Evolutionary conservation across 148 eudicot genomes (phyloP).

Genomic region (Dysphania ambrosioides): DNA sequence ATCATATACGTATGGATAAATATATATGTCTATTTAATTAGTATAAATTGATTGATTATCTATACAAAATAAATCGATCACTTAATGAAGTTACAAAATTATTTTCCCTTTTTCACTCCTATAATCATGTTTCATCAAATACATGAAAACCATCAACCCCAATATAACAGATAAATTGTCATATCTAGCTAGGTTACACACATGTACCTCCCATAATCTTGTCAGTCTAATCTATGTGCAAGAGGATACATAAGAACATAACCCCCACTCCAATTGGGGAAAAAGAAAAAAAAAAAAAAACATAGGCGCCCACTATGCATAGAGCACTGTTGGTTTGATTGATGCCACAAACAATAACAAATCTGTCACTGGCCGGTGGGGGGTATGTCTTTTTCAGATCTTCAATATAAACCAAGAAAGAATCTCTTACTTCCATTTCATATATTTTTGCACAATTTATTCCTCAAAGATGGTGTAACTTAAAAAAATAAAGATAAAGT

Average conservation of each 20-base stretch:
- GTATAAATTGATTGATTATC: too few species aligned
- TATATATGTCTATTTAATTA: too few species aligned
- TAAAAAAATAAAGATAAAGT: too few species aligned
- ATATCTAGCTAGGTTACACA: background rate
- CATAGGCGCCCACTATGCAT: background rate
- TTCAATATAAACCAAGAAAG: background rate
- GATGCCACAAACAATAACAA: background rate
- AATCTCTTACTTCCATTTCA: background rate
- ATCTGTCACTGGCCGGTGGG: conserved; percentile 10
- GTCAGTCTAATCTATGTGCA: too few species aligned
- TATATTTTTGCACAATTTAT: background rate
- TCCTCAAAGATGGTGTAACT: background rate
- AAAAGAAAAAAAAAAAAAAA: background rate
- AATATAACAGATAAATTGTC: background rate
- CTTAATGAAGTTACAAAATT: too few species aligned
- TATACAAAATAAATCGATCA: too few species aligned
- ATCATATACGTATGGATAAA: too few species aligned
- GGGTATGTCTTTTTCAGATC: conserved; percentile 1
- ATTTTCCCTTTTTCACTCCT: too few species aligned
- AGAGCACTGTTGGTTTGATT: background rate
- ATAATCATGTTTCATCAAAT: too few species aligned
- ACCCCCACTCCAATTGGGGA: background rate
- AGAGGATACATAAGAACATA: too few species aligned
- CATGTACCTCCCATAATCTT: background rate
- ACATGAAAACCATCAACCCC: background rate